Evolutionary conservation across 345 rosid genomes (phyloP).

Genomic region (Salix dunnii): DNA sequence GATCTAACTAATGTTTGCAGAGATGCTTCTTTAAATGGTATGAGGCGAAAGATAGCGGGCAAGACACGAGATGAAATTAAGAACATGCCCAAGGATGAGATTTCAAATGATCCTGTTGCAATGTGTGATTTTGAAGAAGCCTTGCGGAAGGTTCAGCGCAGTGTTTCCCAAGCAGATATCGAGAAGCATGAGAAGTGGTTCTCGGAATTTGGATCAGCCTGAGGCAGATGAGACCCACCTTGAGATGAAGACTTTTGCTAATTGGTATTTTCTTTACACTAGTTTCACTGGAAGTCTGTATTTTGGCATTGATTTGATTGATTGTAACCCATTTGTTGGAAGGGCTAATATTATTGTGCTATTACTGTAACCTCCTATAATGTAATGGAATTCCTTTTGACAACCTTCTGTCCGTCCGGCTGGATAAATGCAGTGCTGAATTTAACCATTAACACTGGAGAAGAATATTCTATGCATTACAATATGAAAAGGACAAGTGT

Average conservation of each 20-base stretch:
- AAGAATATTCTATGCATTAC: too few species aligned
- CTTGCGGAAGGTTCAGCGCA: constrained; percentile 79
- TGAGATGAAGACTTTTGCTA: neutral
- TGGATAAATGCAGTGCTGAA: neutral
- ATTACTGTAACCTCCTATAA: neutral
- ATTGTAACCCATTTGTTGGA: neutral
- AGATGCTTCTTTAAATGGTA: constrained; percentile 96
- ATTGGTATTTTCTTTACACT: neutral
- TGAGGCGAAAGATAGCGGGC: constrained; percentile 99
- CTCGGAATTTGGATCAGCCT: constrained; percentile 89
- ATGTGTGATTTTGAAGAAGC: constrained; percentile 99
- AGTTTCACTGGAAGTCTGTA: neutral
- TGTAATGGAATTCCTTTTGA: neutral
- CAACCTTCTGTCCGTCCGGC: neutral
- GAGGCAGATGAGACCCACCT: constrained; percentile 1
- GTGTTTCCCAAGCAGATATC: constrained; percentile 87
- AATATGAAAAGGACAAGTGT: too few species aligned
- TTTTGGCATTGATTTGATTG: neutral
- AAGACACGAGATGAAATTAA: constrained; percentile 97
- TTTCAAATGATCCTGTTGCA: constrained; percentile 93
- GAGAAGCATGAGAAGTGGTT: constrained; percentile 99
- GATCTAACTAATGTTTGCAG: constrained; percentile 97
- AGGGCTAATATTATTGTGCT: neutral
- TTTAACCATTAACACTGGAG: neutral
- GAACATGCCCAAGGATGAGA: constrained; percentile 97